phyloP scores from a whole-genome alignment of 805 yeast species.

The Yamadazyma kitorensis region DNA sequence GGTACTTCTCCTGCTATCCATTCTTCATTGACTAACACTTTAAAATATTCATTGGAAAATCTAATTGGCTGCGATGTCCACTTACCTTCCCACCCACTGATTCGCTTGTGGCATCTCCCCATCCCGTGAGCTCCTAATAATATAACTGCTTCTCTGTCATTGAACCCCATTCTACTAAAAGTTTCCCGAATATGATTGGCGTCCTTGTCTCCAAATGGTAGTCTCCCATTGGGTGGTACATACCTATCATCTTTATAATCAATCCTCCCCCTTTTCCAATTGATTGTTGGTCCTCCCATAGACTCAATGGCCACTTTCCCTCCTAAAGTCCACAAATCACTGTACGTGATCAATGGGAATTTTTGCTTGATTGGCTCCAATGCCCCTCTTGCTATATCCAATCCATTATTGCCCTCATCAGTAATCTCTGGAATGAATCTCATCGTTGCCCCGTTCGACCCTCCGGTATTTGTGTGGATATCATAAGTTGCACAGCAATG shows the following conservation, averaged over 20 bases:
- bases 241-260: slow-evolving; percentile 27
- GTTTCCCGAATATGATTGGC: slow-evolving; percentile 44
- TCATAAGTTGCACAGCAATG: slow-evolving; percentile 85
- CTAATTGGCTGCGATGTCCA: slow-evolving; percentile 82
- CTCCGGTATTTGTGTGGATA: slow-evolving; percentile 49
- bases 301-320: slow-evolving; percentile 65
- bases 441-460: slow-evolving; percentile 62
- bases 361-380: slow-evolving; percentile 52
- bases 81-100: slow-evolving; percentile 83
- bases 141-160: slow-evolving; percentile 70
- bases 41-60: slow-evolving; percentile 71
- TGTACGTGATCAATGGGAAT: slow-evolving; percentile 61
- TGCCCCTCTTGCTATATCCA: slow-evolving; percentile 53
- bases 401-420: slow-evolving; percentile 51
- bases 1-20: slow-evolving; percentile 47
- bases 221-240: slow-evolving; percentile 48
- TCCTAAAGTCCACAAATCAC: slow-evolving; percentile 72
- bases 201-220: slow-evolving; percentile 49
- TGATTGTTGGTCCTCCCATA: slow-evolving; percentile 61
- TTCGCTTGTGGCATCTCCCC: slow-evolving; percentile 70
- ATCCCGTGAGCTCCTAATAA: slow-evolving; percentile 72
- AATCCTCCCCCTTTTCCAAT: slow-evolving; percentile 53
- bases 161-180: slow-evolving; percentile 54
- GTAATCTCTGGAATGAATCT: slow-evolving; percentile 46
- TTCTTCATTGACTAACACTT: slow-evolving; percentile 34